Evolutionary conservation across 139 green algal species (phyloP).

Genomic region (Coelastrella sp.): DNA sequence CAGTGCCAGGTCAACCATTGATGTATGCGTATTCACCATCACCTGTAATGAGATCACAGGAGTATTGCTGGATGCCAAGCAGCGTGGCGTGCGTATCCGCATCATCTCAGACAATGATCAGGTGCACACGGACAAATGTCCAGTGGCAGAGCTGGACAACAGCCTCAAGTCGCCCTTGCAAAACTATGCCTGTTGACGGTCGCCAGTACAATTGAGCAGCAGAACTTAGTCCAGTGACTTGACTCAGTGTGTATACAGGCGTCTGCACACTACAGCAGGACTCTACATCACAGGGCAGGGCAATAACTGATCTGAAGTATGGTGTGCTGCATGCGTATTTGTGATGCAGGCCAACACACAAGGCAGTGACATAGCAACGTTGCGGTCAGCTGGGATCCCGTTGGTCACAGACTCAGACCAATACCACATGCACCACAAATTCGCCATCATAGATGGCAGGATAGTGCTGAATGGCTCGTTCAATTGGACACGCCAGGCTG

Average conservation of each 20-base stretch:
- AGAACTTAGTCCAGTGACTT: too few relatives aligned
- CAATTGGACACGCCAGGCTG: slow-evolving; percentile 70
- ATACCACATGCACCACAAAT: slow-evolving; percentile 79
- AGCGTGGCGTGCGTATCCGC: slow-evolving; percentile 65
- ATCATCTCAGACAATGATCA: slow-evolving; percentile 78
- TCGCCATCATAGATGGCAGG: slow-evolving; percentile 62
- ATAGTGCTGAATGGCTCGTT: slow-evolving; percentile 69
- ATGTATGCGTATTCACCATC: slow-evolving; percentile 77
- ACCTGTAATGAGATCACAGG: slow-evolving; percentile 75
- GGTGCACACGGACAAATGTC: slow-evolving; percentile 12
- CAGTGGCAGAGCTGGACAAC: too few relatives aligned
- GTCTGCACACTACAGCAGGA: too few relatives aligned
- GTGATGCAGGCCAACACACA: slow-evolving; percentile 41
- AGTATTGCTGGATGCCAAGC: slow-evolving; percentile 56
- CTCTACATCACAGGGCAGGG: too few relatives aligned
- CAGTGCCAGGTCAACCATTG: slow-evolving; percentile 50
- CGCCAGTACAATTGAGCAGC: too few relatives aligned
- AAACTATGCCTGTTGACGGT: too few relatives aligned
- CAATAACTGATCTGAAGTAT: neutral
- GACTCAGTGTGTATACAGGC: too few relatives aligned
- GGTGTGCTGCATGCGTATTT: neutral
- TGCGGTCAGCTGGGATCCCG: slow-evolving; percentile 48
- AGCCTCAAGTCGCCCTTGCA: too few relatives aligned
- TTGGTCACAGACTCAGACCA: slow-evolving; percentile 40
- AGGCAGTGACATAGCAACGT: slow-evolving; percentile 57